phyloP scores from a whole-genome alignment of 2,329 filamentous ascomycete genomes.

The Myriosclerotinia duriaeana region DNA sequence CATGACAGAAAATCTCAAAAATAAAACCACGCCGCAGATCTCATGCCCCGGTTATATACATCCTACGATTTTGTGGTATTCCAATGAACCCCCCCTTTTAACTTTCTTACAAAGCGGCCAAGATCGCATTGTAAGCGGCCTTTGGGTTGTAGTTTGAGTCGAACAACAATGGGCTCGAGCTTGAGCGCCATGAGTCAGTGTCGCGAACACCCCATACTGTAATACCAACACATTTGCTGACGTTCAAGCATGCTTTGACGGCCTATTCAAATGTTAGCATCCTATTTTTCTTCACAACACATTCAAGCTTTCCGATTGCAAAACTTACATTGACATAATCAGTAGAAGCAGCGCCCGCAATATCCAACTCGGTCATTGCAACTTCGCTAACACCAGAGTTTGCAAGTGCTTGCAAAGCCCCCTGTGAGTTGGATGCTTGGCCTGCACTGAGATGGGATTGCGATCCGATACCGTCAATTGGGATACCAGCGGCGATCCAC shows the following conservation, averaged over 20 bases:
- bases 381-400: constrained; percentile 54
- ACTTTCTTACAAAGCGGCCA: constrained; percentile 14
- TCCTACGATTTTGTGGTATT: not conserved
- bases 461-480: constrained; percentile 60
- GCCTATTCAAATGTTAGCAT: constrained; percentile 23
- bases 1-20: not conserved
- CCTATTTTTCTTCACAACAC: too few species aligned
- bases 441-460: constrained; percentile 27
- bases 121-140: constrained; percentile 49
- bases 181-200: constrained; percentile 53
- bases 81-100: not conserved
- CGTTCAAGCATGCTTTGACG: constrained; percentile 36
- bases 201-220: constrained; percentile 40
- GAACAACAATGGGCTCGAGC: constrained; percentile 53
- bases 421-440: constrained; percentile 19
- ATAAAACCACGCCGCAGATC: not conserved
- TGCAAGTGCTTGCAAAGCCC: constrained; percentile 41
- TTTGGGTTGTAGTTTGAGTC: constrained; percentile 54
- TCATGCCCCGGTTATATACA: not conserved
- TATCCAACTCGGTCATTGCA: constrained; percentile 61
- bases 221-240: constrained; percentile 39
- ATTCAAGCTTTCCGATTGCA: not conserved
- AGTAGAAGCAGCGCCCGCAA: constrained; percentile 41
- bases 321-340: constrained; percentile 29
- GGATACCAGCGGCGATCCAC: constrained; percentile 61